Percentiles rank a stretch among this genome's conserved stretches.
These are phyloP conservation scores for Purpureocillium lavendulum DNA, from an alignment of 2,329 filamentous ascomycete genomes.

Conservation along the genomic window DNA sequence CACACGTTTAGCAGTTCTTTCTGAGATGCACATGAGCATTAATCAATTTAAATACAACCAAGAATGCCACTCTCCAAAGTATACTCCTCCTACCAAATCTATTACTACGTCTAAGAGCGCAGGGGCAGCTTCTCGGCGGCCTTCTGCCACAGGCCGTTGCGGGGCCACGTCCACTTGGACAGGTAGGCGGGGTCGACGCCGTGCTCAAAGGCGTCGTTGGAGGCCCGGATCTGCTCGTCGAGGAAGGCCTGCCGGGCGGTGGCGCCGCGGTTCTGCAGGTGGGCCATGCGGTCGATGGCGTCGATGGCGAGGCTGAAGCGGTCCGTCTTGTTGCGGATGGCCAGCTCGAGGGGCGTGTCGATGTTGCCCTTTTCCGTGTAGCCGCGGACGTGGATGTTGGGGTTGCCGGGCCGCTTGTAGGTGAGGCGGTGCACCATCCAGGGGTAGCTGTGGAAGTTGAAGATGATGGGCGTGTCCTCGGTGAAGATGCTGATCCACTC, in stretches of 20 bases:
- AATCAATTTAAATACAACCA: too few species aligned
- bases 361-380: conserved; percentile 83
- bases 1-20: too few species aligned
- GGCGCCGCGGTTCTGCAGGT: conserved; percentile 54
- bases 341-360: conserved; percentile 70
- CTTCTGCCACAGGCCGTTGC: conserved; percentile 29
- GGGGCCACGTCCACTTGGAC: conserved; percentile 59
- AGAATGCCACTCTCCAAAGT: too few species aligned
- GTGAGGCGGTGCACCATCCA: conserved; percentile 72
- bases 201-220: conserved; percentile 57
- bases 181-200: conserved; percentile 62
- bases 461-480: conserved; percentile 61
- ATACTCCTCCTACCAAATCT: too few species aligned
- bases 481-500: conserved; percentile 68
- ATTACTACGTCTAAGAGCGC: too few species aligned
- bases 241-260: conserved; percentile 55
- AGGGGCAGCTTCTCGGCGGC: conserved; percentile 5
- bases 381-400: conserved; percentile 65
- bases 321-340: conserved; percentile 70
- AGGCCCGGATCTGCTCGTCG: conserved; percentile 55
- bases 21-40: too few species aligned
- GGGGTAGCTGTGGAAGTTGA: conserved; percentile 81
- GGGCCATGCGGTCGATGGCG: conserved; percentile 60
- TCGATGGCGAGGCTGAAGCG: conserved; percentile 70
- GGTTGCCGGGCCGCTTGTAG: conserved; percentile 62